Evolutionary conservation across 2,329 filamentous ascomycete species (phyloP), one percentile per base, ranked within the genome.

Genomic region (Zasmidium angulare): DNA sequence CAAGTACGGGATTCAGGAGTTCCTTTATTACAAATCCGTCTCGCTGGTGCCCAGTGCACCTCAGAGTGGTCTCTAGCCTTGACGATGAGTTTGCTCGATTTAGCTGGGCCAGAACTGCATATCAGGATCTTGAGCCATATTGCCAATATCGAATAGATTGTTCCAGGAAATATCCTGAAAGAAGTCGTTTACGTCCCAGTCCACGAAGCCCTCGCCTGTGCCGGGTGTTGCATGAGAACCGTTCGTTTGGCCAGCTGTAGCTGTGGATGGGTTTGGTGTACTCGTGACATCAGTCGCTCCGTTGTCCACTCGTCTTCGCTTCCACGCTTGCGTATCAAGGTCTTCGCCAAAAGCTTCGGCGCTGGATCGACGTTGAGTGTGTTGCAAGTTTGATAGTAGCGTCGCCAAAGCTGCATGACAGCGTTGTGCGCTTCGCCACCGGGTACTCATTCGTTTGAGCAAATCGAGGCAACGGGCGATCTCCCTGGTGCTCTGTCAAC

Each of bases 111-210:
- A 62, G 23, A 64, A 62, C 21, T 62, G 62, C 52, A 62, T 54
- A 22, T 63, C 63, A 2, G 60, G 47, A 19, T 61, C 56, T 29
- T 65, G 63, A 11, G 52, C 53, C 29, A 60, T 59, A 19, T 63
- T 56, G 3, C 58, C 55, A 51, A 66, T 62, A n/a, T 66, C 63
- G 36, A 66, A 65, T 2, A 66, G 53, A 23, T 63, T 66, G 47
- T 66, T 63, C 64, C 64, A 66, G 14, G 59, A 62, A 3, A 65
- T 36, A 50, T 66, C 60, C 24, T 57, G 58, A 20, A 66, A 66
- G 55, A 66, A 62, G 53, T 66, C 64, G 46, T 64, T 63, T 46
- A 62, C 58, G 26, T 65, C 59, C 63, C 64, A 62, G 47, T 43
- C n/a, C 36, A 43, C n/a, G 36, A 43, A 43, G 12, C 14, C 43